Conservation (phyloP, 768 basidiomycete species). For the Phaffia tasmanica region DNA sequence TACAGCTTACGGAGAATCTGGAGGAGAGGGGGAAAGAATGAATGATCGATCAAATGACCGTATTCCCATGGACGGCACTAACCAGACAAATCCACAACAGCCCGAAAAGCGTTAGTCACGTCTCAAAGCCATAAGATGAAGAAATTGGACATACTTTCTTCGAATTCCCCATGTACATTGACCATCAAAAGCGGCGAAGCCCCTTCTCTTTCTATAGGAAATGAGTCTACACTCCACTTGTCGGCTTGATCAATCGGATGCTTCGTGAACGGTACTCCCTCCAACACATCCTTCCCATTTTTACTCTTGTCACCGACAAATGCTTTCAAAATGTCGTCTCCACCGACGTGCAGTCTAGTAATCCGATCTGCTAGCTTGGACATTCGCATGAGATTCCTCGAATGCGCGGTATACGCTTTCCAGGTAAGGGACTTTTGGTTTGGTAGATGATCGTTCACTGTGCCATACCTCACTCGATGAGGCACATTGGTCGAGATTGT, state of each 20-base stretch:
- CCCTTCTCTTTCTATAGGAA: conserved; percentile 45
- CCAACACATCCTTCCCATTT: conserved; percentile 46
- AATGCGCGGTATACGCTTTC: conserved; percentile 54
- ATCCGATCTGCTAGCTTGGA: conserved; percentile 26
- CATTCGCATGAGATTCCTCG: conserved; percentile 54
- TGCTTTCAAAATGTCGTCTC: conserved; percentile 46
- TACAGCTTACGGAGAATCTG: conserved; percentile 63
- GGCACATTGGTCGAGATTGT: conserved; percentile 76
- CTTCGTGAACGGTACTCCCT: conserved; percentile 58
- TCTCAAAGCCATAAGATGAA: not conserved
- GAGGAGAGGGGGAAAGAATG: conserved; percentile 65
- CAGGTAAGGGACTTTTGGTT: conserved; percentile 76
- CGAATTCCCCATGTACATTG: conserved; percentile 78
- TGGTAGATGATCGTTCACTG: conserved; percentile 42
- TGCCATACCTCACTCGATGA: conserved; percentile 50
- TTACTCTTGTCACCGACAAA: conserved; percentile 47
- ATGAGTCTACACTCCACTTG: conserved; percentile 79
- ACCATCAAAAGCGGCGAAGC: conserved; percentile 48
- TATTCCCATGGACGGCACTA: conserved; percentile 62
- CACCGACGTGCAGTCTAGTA: conserved; percentile 12
- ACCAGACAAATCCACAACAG: not conserved
- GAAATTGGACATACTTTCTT: conserved; percentile 56
- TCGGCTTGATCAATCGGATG: conserved; percentile 71
- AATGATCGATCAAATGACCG: conserved; percentile 92
- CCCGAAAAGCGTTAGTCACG: not conserved